Base-by-base conservation (phyloP, 352 stramenopile genomes). In the Phytophthora aleatoria region DNA sequence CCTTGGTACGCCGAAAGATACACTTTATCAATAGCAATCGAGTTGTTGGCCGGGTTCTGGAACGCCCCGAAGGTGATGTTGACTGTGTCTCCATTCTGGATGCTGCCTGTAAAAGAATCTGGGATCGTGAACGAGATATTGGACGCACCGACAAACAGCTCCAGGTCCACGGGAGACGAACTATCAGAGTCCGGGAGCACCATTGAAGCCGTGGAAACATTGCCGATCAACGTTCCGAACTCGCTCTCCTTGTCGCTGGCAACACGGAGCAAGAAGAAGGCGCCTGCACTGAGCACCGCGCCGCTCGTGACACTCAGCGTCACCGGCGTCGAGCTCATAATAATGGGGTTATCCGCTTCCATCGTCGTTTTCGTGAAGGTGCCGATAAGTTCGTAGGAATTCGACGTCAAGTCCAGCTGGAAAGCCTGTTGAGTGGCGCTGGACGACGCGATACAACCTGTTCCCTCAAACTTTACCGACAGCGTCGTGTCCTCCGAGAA, bases 121-220 rank as follows among this genome's bases (percentile, higher is more conserved):
- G 85, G 85, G 36, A 94, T 85, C n/a, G 70, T 85, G 53, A 94
- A 92, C 20, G 83, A 91, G 38, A 94, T 65, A 50, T 92, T 94
- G 3, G 74, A 84, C 0, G 54, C 50, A 1, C 81, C 79, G 28
- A 92, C 67, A 31, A 60, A 79, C 15, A 92, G 52, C 0, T 80
- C 69, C 50, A 94, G 57, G 12, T 69, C 68, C 15, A 86, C 56
- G 1, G 73, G 48, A n/a, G 63, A 31, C 1, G 43, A 52, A 48
- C 31, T 69, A 6, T 63, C 59, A 2, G 57, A 69, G 58, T 77
- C 59, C 1, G 66, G 70, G 39, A 81, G 50, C 26, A 73, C 13
- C 73, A 94, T 77, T 0, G 49, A 69, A 1, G 83, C 83, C 24
- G 73, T 73, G 3, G 57, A 72, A 0, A 94, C 73, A 36, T 82